Percentiles rank a stretch among this genome's conserved stretches.
Evolutionary conservation across 2,329 filamentous ascomycete species (phyloP).

Genomic region (Amylocarpus encephaloides): DNA sequence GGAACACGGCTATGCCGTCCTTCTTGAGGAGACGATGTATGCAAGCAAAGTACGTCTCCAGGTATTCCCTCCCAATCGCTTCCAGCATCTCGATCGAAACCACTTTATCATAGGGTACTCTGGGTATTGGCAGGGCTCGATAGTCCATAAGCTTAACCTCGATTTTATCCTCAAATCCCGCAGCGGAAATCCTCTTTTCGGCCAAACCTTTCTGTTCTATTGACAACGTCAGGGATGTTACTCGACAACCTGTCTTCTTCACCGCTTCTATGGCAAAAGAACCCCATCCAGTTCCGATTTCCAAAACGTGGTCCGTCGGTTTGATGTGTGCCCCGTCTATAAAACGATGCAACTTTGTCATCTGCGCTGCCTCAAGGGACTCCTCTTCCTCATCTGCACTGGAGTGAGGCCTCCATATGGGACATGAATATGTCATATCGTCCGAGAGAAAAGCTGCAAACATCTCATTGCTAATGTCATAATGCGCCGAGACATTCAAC

Average conservation of each 20-base stretch:
- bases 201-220: conserved; percentile 63
- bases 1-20: conserved; percentile 62
- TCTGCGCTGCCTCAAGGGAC: conserved; percentile 58
- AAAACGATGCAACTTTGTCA: conserved; percentile 59
- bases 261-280: conserved; percentile 67
- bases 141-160: conserved; percentile 65
- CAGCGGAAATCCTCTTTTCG: conserved; percentile 55
- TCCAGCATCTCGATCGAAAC: conserved; percentile 75
- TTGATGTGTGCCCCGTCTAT: conserved; percentile 60
- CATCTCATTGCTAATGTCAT: conserved; percentile 72
- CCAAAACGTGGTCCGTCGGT: conserved; percentile 59
- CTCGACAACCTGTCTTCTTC: conserved; percentile 56
- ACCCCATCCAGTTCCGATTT: conserved; percentile 73
- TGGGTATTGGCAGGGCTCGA: conserved; percentile 50
- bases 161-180: conserved; percentile 54
- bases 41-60: conserved; percentile 61
- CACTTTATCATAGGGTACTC: conserved; percentile 59
- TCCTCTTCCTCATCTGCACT: conserved; percentile 42
- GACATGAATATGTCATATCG: conserved; percentile 74
- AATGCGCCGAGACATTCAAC: conserved; percentile 65
- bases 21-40: conserved; percentile 59
- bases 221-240: conserved; percentile 63
- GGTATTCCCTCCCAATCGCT: conserved; percentile 61
- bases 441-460: conserved; percentile 66
- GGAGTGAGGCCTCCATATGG: conserved; percentile 52